Evolutionary conservation across 1,284 basidiomycete genomes (phyloP), one percentile per base, ranked within the genome.

Genomic region (Rhizoctonia solani): DNA sequence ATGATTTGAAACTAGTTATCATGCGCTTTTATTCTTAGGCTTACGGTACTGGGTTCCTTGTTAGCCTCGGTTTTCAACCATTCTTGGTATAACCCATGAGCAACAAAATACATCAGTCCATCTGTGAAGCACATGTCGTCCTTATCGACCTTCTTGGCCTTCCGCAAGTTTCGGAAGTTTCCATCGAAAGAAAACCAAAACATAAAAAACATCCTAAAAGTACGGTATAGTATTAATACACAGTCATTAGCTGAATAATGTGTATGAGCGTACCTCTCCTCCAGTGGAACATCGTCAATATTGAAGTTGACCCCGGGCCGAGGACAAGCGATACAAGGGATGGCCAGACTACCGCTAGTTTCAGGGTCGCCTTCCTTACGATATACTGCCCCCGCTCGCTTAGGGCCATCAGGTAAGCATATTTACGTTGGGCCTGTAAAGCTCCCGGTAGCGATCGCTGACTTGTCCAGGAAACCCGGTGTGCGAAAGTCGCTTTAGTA

Each of bases 251-350:
- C 37, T 39, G 16, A 16, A 8, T 39, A 8, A 16, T 39, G 37
- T 39, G 9, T 16, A 16, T 8, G 30, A 32, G 13, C 6, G n/a
- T 32, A 63, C 58, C 19, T 13, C 41, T 65, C 59, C 13, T 41
- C 19, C 3, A 11, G 16, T 1, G 25, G 27, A 2, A 63, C 58
- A 14, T 63, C 58, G 2, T 11, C n/a, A 37, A 37, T 39, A 2
- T 63, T 27, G 23, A 63, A 63, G 32, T 63, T 63, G 9, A 52
- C 5, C 8, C 58, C 58, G 23, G 47, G 58, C n/a, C 47, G 30
- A 21, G 58, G 58, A 16, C 58, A 52, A n/a, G 46, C 46, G 13
- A 50, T 32, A 37, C 58, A 63, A 21, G 49, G 46, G 16, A 63
- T 19, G 8, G 58, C 58, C 27, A 44, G 58, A 29, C 44, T 44